Percentiles rank a stretch among this genome's conserved stretches.
phyloP scores from a whole-genome alignment of 2,329 filamentous ascomycete species.

The Harringtonia aguacate region DNA sequence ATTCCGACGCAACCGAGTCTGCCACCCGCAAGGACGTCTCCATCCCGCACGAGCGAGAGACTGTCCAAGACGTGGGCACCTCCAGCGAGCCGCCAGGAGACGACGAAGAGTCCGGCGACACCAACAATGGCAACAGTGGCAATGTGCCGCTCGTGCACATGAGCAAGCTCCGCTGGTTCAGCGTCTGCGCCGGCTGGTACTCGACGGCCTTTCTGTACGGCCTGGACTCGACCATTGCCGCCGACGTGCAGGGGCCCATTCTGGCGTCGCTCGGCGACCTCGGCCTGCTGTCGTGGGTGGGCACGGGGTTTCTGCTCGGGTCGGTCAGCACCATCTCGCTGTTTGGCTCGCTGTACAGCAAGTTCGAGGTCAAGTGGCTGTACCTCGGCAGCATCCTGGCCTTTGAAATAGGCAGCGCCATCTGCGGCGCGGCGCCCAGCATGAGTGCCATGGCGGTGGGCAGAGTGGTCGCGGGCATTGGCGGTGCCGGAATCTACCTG shows the following conservation, averaged over 20 bases:
- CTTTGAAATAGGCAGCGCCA: slow-evolving; percentile 15
- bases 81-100: no score
- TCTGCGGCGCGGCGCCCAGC: slow-evolving; percentile 27
- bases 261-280: slow-evolving; percentile 22
- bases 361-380: slow-evolving; percentile 31
- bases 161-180: neutral
- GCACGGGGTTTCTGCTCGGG: slow-evolving; percentile 26
- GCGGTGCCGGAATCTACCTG: slow-evolving; percentile 27
- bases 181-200: neutral
- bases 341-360: slow-evolving; percentile 23
- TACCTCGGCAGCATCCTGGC: slow-evolving; percentile 13
- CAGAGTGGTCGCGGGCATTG: slow-evolving; percentile 27
- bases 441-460: slow-evolving; percentile 33
- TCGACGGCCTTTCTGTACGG: neutral
- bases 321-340: slow-evolving; percentile 23
- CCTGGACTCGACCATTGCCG: slow-evolving; percentile 11
- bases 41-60: no score
- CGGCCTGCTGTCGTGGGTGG: slow-evolving; percentile 28
- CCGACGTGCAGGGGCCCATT: slow-evolving; percentile 31
- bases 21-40: no score
- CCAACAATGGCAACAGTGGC: no score
- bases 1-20: no score
- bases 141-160: no score
- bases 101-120: no score
- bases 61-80: no score